Evolutionary conservation across 75 land plant genomes (phyloP).

Genomic region (Isoetes taiwanensis): DNA sequence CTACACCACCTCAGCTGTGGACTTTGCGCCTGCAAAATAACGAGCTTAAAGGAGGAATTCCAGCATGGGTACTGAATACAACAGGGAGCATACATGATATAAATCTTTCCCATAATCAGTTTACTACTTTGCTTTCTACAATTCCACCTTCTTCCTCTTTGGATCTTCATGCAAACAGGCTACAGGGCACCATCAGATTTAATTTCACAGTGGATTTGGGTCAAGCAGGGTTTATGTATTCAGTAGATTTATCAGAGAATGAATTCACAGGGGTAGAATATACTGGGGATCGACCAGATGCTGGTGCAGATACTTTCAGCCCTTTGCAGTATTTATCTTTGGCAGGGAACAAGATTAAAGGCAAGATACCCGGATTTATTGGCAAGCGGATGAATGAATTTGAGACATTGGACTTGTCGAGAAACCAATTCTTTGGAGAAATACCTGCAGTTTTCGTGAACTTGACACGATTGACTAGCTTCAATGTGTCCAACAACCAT

Average conservation of each 20-base stretch:
- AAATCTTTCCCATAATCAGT: no score
- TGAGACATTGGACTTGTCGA: slow-evolving; percentile 21
- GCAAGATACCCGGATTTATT: slow-evolving; percentile 11
- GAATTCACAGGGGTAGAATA: not conserved
- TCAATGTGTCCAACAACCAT: slow-evolving; percentile 8
- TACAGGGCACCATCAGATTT: slow-evolving; percentile 9
- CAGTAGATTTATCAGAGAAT: not conserved
- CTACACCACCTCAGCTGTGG: not conserved
- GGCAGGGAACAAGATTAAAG: not conserved
- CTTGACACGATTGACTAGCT: slow-evolving; percentile 16
- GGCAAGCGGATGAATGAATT: no score
- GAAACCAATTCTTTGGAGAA: slow-evolving; percentile 30
- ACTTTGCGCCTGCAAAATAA: slow-evolving; percentile 1
- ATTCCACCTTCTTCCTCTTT: no score
- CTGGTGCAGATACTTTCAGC: no score
- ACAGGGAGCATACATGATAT: no score
- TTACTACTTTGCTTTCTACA: no score
- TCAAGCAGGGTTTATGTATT: not conserved
- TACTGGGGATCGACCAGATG: not conserved
- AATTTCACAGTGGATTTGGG: not conserved
- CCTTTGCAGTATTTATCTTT: no score
- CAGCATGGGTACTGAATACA: not conserved
- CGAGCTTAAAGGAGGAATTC: slow-evolving; percentile 4
- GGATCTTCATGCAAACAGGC: slow-evolving; percentile 2
- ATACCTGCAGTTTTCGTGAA: slow-evolving; percentile 29